phyloP scores from a whole-genome alignment of 2,329 filamentous ascomycete genomes.

The Hortaea sp. region DNA sequence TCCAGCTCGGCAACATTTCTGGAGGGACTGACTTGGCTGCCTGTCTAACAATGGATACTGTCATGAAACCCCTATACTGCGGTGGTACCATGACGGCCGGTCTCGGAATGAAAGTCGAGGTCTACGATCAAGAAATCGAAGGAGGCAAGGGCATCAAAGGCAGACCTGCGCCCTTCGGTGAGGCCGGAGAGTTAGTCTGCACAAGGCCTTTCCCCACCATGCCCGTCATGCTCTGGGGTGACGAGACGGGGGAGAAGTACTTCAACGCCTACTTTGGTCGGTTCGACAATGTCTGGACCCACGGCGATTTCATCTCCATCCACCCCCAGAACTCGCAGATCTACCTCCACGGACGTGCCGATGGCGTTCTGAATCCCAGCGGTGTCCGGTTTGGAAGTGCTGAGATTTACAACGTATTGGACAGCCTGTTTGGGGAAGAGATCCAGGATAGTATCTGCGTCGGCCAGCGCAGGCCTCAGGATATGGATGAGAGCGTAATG shows the following conservation, averaged over 20 bases:
- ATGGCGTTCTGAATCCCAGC: conserved; percentile 70
- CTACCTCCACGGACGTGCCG: conserved; percentile 58
- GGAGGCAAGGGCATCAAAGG: conserved; percentile 36
- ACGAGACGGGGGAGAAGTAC: conserved; percentile 32
- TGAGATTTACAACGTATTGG: conserved; percentile 69
- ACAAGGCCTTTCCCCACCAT: conserved; percentile 65
- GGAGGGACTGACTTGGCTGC: conserved; percentile 69
- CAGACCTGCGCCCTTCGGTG: conserved; percentile 48
- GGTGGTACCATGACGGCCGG: conserved; percentile 47
- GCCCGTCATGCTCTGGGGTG: conserved; percentile 45
- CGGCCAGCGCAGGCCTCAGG: conserved; percentile 57
- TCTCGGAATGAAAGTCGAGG: conserved; percentile 45
- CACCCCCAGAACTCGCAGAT: conserved; percentile 58
- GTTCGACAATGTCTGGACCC: conserved; percentile 60
- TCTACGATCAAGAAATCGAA: conserved; percentile 48
- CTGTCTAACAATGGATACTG: conserved; percentile 56
- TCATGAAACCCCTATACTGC: conserved; percentile 54
- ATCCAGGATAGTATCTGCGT: conserved; percentile 70
- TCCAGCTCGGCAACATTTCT: conserved; percentile 63
- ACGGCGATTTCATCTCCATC: conserved; percentile 68
- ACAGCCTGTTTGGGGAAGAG: conserved; percentile 51
- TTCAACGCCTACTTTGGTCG: conserved; percentile 37
- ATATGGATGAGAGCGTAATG: conserved; percentile 49
- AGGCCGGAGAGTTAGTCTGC: conserved; percentile 63
- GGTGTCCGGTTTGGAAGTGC: conserved; percentile 71